Evolutionary conservation across 305 asterid genomes (phyloP).

Genomic region (Solanum hybrid): DNA sequence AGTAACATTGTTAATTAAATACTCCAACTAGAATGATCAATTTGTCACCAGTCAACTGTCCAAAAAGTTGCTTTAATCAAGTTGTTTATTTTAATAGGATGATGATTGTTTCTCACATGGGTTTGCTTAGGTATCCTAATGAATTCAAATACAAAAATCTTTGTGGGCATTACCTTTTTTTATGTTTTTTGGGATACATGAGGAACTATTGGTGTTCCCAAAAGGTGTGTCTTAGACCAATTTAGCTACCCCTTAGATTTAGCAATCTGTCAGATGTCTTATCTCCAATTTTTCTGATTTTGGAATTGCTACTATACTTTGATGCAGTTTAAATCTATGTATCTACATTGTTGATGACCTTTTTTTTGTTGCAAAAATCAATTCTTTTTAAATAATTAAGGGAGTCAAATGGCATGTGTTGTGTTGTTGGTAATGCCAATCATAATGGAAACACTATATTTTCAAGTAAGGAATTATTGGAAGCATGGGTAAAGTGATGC

Average conservation of each 20-base stretch:
- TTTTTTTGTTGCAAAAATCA: neutral
- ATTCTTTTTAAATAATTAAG: neutral
- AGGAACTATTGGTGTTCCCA: neutral
- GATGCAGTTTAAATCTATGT: neutral
- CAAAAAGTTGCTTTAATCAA: slow-evolving; percentile 30
- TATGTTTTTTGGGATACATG: neutral
- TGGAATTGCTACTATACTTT: neutral
- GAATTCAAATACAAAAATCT: neutral
- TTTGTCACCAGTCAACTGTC: slow-evolving; percentile 28
- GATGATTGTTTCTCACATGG: slow-evolving; percentile 1
- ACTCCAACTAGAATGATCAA: slow-evolving; percentile 11
- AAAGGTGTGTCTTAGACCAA: neutral
- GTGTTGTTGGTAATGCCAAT: neutral
- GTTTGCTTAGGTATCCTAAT: neutral
- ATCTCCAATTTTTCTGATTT: neutral
- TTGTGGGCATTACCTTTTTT: neutral
- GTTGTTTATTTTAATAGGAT: neutral
- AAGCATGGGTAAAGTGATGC: neutral
- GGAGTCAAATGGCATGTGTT: neutral
- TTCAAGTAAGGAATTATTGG: neutral
- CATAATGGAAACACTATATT: neutral
- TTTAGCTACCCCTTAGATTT: neutral
- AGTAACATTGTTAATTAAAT: slow-evolving; percentile 16
- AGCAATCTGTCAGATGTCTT: neutral
- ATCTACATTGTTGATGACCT: neutral